phyloP scores from a whole-genome alignment of 1,284 basidiomycete genomes.

The Puccinia novopanici region DNA sequence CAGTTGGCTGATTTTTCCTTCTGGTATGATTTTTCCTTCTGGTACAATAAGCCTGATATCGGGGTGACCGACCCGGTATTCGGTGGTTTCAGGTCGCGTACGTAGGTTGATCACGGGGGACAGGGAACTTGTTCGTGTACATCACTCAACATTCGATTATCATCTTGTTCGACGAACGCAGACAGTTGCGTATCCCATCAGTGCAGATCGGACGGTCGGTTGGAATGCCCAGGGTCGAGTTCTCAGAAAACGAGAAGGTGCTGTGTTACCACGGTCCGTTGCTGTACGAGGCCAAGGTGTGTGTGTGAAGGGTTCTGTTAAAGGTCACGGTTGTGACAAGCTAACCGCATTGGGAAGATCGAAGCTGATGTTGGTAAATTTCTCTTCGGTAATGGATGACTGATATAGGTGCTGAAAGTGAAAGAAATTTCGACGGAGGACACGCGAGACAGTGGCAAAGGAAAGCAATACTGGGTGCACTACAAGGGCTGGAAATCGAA shows the following conservation, averaged over 20 bases:
- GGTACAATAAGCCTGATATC: too few species aligned
- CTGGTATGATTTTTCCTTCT: too few species aligned
- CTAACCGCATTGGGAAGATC: neutral
- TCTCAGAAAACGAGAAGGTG: constrained; percentile 72
- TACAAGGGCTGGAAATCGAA: constrained; percentile 99
- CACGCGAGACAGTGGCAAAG: constrained; percentile 66
- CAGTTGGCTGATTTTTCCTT: too few species aligned
- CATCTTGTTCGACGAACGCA: neutral
- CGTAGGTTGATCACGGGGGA: too few species aligned
- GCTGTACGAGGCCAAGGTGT: constrained; percentile 86
- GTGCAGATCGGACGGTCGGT: too few species aligned
- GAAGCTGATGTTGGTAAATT: neutral
- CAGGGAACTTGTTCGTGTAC: too few species aligned
- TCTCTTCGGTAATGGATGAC: neutral
- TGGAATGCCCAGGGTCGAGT: constrained; percentile 57
- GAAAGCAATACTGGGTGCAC: constrained; percentile 90
- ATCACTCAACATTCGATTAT: too few species aligned
- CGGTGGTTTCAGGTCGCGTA: too few species aligned
- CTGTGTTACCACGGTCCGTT: constrained; percentile 92
- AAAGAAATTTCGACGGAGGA: constrained; percentile 74
- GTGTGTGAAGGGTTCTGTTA: neutral
- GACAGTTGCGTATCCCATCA: too few species aligned
- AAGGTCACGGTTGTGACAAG: neutral
- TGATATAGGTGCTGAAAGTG: constrained; percentile 70
- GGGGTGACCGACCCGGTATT: too few species aligned